phyloP scores from a whole-genome alignment of 768 basidiomycete genomes.

The Gloeophyllum trabeum region DNA sequence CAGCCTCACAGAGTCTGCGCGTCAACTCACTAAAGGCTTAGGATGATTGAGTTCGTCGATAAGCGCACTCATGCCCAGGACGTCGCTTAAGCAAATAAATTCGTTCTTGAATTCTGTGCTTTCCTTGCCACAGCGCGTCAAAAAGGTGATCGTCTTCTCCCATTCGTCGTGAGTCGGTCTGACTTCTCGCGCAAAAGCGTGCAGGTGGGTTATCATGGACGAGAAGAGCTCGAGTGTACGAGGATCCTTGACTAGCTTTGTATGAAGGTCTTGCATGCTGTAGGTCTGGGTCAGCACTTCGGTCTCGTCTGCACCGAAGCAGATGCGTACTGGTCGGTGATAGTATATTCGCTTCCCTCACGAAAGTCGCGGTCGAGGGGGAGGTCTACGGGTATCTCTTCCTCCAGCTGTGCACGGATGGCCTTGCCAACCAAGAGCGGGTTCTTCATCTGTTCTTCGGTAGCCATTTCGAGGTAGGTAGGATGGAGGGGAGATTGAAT shows the following conservation, averaged over 20 bases:
- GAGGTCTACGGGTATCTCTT: constrained; percentile 19
- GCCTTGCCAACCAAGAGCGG: constrained; percentile 20
- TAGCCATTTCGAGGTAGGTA: too few species aligned
- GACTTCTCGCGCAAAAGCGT: constrained; percentile 25
- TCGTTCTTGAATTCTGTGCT: constrained; percentile 26
- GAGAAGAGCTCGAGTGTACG: constrained; percentile 20
- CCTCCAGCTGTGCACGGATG: constrained; percentile 21
- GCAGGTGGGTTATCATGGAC: constrained; percentile 21
- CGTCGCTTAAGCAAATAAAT: constrained; percentile 29
- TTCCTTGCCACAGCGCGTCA: constrained; percentile 26
- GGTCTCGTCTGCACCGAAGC: too few species aligned
- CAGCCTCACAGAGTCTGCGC: too few species aligned
- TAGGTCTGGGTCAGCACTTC: background rate
- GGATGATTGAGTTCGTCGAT: constrained; percentile 26
- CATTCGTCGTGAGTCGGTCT: constrained; percentile 27
- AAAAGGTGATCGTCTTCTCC: constrained; percentile 22
- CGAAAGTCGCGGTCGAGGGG: constrained; percentile 22
- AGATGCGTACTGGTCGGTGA: constrained; percentile 19
- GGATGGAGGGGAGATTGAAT: too few species aligned
- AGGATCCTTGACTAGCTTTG: constrained; percentile 15
- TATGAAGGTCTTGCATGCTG: constrained; percentile 18
- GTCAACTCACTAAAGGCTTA: constrained; percentile 15
- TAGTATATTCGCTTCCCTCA: constrained; percentile 20
- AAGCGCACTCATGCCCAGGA: constrained; percentile 24
- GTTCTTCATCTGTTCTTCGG: constrained; percentile 19